Conservation (phyloP, 495 filamentous ascomycete genomes). For the Platismatia glauca region DNA sequence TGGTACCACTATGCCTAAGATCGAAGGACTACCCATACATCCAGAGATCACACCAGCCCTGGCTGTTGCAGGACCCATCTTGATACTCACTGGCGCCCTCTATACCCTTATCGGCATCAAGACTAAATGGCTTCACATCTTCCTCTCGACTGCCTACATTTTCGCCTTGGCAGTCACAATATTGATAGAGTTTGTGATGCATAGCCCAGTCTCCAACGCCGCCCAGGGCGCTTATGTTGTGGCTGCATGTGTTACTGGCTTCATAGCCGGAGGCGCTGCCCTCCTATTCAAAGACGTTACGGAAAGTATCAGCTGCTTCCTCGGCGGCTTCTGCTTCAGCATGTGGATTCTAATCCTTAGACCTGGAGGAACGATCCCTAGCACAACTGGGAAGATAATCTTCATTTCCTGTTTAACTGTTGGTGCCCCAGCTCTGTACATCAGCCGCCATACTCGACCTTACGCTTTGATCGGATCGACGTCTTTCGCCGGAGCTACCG, state of each 20-base stretch:
- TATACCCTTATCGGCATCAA: conserved; percentile 77
- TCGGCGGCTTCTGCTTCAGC: conserved; percentile 79
- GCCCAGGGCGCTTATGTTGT: conserved; percentile 87
- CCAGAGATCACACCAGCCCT: conserved; percentile 72
- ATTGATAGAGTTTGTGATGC: conserved; percentile 86
- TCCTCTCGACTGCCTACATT: conserved; percentile 68
- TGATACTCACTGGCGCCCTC: conserved; percentile 58
- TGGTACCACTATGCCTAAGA: conserved; percentile 8
- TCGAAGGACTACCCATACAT: conserved; percentile 54
- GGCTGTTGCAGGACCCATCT: conserved; percentile 66
- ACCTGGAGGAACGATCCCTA: conserved; percentile 62
- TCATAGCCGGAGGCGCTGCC: conserved; percentile 65
- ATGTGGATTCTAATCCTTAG: conserved; percentile 86
- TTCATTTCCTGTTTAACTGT: conserved; percentile 68
- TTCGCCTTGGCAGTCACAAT: conserved; percentile 67
- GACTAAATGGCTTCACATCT: conserved; percentile 74
- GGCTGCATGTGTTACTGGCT: conserved; percentile 64
- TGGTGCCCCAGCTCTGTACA: conserved; percentile 61
- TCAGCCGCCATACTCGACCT: conserved; percentile 66
- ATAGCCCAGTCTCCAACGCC: conserved; percentile 61
- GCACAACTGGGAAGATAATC: conserved; percentile 52
- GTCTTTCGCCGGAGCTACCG: conserved; percentile 74
- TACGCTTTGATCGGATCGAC: conserved; percentile 69
- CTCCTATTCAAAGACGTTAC: conserved; percentile 78
- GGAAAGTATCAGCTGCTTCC: conserved; percentile 75